Evolutionary conservation across 352 stramenopile species (phyloP), one percentile per base, ranked within the genome.

Genomic region (Pythium rishiriense): DNA sequence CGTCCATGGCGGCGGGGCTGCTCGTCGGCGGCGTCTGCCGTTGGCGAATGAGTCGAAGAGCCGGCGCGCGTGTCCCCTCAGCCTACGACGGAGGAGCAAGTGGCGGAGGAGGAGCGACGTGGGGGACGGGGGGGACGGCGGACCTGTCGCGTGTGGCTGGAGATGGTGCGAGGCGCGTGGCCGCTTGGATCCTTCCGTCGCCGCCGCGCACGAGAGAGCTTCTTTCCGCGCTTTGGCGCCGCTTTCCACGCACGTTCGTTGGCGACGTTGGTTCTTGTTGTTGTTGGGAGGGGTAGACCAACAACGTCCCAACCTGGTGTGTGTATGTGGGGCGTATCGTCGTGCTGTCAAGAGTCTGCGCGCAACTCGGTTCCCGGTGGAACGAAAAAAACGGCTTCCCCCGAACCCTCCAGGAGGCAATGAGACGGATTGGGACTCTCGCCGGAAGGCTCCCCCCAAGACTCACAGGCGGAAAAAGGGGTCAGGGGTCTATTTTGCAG

Each of bases 1-100:
- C 72, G 72, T 90, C 78, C 81, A 92, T 90, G 15, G 37, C 33
- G 33, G 33, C 2, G 33, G 33, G 10, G 33, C 11, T 4, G 1
- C 37, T 43, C 19, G 14, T 43, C 37, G 37, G 10, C 31, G 5
- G 31, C 31, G 31, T 35, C n/a, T 35, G 10, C 31, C 31, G 5
- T 28, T 48, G 14, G 59, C 39, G 42, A 59, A 48, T 66, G 59
- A 53, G 47, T 7, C 37, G 37, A 24, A 17, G 26, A n/a, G n/a
- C n/a, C n/a, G n/a, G n/a, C n/a, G n/a, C n/a, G n/a, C n/a, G n/a
- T n/a, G n/a, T n/a, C n/a, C n/a, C n/a, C n/a, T n/a, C n/a, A n/a
- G n/a, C n/a, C n/a, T n/a, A n/a, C n/a, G n/a, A n/a, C n/a, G n/a
- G n/a, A n/a, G n/a, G n/a, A n/a, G n/a, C n/a, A n/a, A 31, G 31